These are phyloP conservation scores for Stephania cephalantha DNA, from an alignment of 164 flowering plant genomes.

Conservation along the genomic window DNA sequence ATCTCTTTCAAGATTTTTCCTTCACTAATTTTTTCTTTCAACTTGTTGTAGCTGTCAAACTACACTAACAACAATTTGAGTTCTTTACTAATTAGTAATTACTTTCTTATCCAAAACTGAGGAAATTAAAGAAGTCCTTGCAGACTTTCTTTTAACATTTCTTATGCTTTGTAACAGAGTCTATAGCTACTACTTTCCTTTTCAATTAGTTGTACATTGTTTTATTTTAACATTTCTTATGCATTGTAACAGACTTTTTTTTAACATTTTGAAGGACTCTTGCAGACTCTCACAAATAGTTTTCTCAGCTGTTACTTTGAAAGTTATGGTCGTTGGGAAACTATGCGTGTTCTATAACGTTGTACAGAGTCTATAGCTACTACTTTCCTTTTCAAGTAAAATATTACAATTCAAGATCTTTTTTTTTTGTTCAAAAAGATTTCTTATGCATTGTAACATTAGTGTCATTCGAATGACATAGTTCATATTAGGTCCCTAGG, in stretches of 20 bases:
- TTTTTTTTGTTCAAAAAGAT: background rate
- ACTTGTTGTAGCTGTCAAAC: background rate
- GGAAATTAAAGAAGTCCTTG: background rate
- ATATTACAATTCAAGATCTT: background rate
- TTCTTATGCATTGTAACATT: background rate
- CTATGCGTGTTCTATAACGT: background rate
- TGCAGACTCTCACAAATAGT: background rate
- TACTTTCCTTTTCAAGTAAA: background rate
- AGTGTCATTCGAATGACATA: too few species aligned
- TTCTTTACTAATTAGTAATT: background rate
- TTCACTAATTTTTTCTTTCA: background rate
- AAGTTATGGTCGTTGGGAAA: too few species aligned
- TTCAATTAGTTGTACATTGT: too few species aligned
- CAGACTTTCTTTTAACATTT: background rate
- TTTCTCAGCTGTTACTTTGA: background rate
- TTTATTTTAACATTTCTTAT: too few species aligned
- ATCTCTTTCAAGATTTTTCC: background rate
- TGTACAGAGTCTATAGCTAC: background rate
- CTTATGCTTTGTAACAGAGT: too few species aligned
- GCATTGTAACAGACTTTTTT: too few species aligned
- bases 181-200: too few species aligned
- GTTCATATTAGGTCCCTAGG: background rate
- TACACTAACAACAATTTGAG: background rate
- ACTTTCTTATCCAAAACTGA: background rate
- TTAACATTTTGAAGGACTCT: background rate